phyloP scores from a whole-genome alignment of 2,329 filamentous ascomycete species.

The Rhexocercosporidium sp. region DNA sequence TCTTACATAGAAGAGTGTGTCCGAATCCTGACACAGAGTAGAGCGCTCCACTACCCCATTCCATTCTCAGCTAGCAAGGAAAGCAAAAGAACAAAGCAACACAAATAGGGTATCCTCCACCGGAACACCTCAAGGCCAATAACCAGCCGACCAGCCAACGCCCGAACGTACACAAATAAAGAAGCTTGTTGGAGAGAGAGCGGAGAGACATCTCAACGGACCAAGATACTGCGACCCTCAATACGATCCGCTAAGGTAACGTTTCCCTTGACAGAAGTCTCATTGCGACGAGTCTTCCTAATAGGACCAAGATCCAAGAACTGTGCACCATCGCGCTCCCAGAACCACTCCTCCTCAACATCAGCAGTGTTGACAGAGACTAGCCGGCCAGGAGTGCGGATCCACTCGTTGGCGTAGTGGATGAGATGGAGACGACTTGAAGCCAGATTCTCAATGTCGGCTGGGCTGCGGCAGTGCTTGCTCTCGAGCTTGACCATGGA shows the following conservation, averaged over 20 bases:
- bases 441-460: no score
- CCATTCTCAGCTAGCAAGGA: neutral
- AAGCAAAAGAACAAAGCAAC: neutral
- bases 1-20: neutral
- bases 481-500: neutral
- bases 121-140: neutral
- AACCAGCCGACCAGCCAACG: neutral
- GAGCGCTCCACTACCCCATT: neutral
- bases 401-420: neutral
- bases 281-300: neutral
- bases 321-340: neutral
- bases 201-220: neutral
- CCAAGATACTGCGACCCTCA: neutral
- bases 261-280: neutral
- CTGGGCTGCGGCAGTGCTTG: no score
- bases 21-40: neutral
- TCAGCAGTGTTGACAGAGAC: neutral
- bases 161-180: neutral
- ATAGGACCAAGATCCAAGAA: neutral
- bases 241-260: neutral
- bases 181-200: neutral
- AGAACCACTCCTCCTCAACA: conserved; percentile 10
- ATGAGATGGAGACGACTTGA: neutral
- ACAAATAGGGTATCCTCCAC: neutral
- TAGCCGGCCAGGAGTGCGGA: neutral